phyloP scores from a whole-genome alignment of 306 rosid species.

The Hylodesmum podocarpum region DNA sequence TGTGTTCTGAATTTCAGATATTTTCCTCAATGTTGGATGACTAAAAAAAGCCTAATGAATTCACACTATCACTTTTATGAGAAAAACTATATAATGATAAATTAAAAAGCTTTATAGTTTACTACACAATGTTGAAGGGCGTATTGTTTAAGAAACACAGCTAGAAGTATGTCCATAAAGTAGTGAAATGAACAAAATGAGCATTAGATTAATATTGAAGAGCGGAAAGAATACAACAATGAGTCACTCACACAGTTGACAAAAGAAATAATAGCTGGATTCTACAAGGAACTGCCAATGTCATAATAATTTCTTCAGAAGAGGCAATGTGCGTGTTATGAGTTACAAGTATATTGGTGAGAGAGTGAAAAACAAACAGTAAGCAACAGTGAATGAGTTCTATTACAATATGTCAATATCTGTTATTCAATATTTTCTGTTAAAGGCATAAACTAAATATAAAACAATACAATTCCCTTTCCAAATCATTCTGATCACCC shows the following conservation, averaged over 20 bases:
- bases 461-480: not conserved
- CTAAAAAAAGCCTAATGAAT: not conserved
- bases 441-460: not conserved
- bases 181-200: slow-evolving; percentile 5
- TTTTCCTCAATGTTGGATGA: not conserved
- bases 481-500: not conserved
- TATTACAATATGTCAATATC: not conserved
- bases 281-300: not conserved
- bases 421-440: not conserved
- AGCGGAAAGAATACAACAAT: not conserved
- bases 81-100: not conserved
- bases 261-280: not conserved
- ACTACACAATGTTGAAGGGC: slow-evolving; percentile 2
- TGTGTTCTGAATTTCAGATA: not conserved
- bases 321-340: not conserved
- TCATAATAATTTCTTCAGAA: not conserved
- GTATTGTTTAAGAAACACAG: not conserved
- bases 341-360: not conserved
- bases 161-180: not conserved
- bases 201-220: slow-evolving; percentile 5
- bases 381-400: not conserved
- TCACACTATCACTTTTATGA: not conserved
- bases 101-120: not conserved
- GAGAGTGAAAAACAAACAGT: not conserved
- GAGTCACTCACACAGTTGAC: not conserved